Base-by-base conservation (phyloP, 371 early-diverging fungal species). In the Zychaea mexicana region DNA sequence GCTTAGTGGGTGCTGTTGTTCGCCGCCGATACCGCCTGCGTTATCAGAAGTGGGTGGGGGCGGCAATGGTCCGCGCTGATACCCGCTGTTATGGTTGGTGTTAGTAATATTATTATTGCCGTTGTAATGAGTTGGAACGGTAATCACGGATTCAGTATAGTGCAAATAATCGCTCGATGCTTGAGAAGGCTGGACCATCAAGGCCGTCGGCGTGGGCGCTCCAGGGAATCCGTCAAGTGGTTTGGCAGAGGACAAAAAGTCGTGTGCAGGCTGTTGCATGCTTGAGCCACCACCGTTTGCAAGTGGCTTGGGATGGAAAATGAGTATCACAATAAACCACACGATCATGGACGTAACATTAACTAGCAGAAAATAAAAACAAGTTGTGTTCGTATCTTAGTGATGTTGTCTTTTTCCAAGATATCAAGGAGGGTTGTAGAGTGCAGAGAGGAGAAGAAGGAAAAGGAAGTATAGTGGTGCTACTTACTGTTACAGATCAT, bases 401-500 rank as follows among this genome's bases (percentile, higher is more conserved):
- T n/a, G n/a, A n/a, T n/a, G n/a, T n/a, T n/a, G n/a, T n/a, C n/a
- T n/a, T n/a, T n/a, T n/a, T n/a, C n/a, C n/a, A n/a, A n/a, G n/a
- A n/a, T n/a, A n/a, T n/a, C n/a, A n/a, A n/a, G n/a, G n/a, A n/a
- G n/a, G n/a, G n/a, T n/a, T n/a, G n/a, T n/a, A n/a, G n/a, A n/a
- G n/a, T n/a, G n/a, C n/a, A n/a, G n/a, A n/a, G n/a, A n/a, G n/a
- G n/a, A n/a, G n/a, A n/a, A n/a, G n/a, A n/a, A n/a, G n/a, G n/a
- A n/a, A n/a, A n/a, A n/a, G n/a, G n/a, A n/a, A n/a, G n/a, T 78
- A 75, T 73, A 19, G 31, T 19, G 10, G 24, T 30, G 8, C 6
- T 22, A 65, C 68, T 61, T 78, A 78, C 78, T 78, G 61, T 79
- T 78, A 47, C 82, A 81, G 30, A 81, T 81, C 32, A 81, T 64